phyloP scores from a whole-genome alignment of 208 protist species.

The Leishmania guyanensis region DNA sequence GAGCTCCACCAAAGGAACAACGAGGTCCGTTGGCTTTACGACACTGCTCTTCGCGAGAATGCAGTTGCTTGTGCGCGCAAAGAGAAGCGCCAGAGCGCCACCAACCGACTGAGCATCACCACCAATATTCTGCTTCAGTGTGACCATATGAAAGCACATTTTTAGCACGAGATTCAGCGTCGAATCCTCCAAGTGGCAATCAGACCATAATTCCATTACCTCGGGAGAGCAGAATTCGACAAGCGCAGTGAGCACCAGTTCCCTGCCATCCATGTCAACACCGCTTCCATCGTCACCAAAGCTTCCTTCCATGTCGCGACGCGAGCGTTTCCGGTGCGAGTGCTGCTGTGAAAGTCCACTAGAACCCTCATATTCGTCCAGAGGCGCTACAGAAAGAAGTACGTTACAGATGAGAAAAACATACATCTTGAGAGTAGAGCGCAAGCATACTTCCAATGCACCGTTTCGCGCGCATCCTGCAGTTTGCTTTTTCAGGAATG shows the following conservation, averaged over 20 bases:
- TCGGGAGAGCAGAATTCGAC: slow-evolving; percentile 77
- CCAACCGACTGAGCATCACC: slow-evolving; percentile 77
- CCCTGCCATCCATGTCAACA: slow-evolving; percentile 89
- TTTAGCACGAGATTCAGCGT: slow-evolving; percentile 69
- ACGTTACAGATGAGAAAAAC: slow-evolving; percentile 79
- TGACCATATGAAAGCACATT: slow-evolving; percentile 83
- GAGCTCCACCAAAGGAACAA: slow-evolving; percentile 77
- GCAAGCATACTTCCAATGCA: slow-evolving; percentile 57
- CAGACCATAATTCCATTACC: slow-evolving; percentile 61
- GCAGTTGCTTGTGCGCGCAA: slow-evolving; percentile 58
- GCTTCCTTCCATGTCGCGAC: slow-evolving; percentile 46
- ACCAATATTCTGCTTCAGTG: slow-evolving; percentile 81
- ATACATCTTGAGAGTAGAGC: slow-evolving; percentile 91
- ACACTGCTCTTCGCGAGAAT: slow-evolving; percentile 46
- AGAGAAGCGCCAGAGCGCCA: slow-evolving; percentile 64
- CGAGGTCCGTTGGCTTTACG: slow-evolving; percentile 55
- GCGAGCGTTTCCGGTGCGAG: slow-evolving; percentile 43
- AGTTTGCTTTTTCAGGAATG: slow-evolving; percentile 59
- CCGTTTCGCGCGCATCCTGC: slow-evolving; percentile 26
- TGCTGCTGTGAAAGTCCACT: slow-evolving; percentile 29
- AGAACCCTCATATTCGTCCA: slow-evolving; percentile 53
- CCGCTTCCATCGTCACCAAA: slow-evolving; percentile 87
- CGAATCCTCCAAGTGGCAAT: slow-evolving; percentile 54
- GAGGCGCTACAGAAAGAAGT: slow-evolving; percentile 48
- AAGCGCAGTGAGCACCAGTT: slow-evolving; percentile 78